Evolutionary conservation across 176 grass and related monocot genomes (phyloP).

Genomic region (Aegilops sharonensis): DNA sequence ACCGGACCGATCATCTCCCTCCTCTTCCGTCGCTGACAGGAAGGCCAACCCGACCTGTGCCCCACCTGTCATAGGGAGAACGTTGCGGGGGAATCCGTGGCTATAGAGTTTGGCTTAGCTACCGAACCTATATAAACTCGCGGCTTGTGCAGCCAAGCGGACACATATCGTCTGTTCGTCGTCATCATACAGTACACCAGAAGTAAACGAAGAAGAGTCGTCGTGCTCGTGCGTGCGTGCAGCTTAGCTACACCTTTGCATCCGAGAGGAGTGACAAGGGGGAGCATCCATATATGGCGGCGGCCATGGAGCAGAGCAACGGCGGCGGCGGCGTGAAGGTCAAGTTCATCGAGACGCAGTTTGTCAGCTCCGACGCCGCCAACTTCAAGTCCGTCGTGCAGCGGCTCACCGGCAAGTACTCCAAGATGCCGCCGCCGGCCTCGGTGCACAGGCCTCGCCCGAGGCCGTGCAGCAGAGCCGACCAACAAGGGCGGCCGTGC

Average conservation of each 20-base stretch:
- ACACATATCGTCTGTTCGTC: neutral
- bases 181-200: neutral
- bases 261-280: neutral
- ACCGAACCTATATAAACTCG: slow-evolving; percentile 29
- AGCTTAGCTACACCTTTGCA: neutral
- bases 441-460: slow-evolving; percentile 20
- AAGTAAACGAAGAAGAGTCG: neutral
- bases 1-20: neutral
- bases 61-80: neutral
- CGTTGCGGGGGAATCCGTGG: neutral
- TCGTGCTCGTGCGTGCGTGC: neutral
- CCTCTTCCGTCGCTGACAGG: rapidly evolving
- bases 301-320: slow-evolving; percentile 22
- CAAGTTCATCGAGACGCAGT: slow-evolving; percentile 78
- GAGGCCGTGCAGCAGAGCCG: neutral
- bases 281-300: neutral
- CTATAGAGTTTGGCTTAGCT: neutral
- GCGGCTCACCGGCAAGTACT: slow-evolving; percentile 53
- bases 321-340: slow-evolving; percentile 40
- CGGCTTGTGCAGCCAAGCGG: neutral
- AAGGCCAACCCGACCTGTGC: rapidly evolving
- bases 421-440: neutral
- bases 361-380: slow-evolving; percentile 61
- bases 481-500: neutral
- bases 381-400: slow-evolving; percentile 81